Percentiles rank a stretch among this genome's conserved stretches.
phyloP scores from a whole-genome alignment of 2,329 filamentous ascomycete species.

The Teratosphaeria nubilosa region DNA sequence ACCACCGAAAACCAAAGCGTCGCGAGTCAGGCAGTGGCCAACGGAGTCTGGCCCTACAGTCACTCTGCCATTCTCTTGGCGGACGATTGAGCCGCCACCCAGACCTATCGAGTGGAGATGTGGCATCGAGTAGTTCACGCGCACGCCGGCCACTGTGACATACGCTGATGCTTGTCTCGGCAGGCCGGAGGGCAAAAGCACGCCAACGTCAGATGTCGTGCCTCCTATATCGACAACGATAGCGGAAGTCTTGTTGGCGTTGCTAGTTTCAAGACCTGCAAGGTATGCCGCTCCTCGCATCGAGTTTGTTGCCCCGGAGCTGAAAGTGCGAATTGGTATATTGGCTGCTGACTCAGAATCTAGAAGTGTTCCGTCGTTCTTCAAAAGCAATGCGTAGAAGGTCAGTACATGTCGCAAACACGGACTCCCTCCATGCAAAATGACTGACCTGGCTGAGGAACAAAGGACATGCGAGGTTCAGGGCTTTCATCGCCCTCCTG shows the following conservation, averaged over 20 bases:
- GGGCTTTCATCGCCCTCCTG: conserved; percentile 35
- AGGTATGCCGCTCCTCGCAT: conserved; percentile 51
- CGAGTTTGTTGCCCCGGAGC: conserved; percentile 43
- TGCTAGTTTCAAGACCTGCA: conserved; percentile 25
- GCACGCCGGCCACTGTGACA: conserved; percentile 50
- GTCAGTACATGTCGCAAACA: background rate
- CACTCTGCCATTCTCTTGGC: conserved; percentile 23
- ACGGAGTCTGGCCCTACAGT: conserved; percentile 49
- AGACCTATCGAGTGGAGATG: conserved; percentile 45
- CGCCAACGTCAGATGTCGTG: conserved; percentile 54
- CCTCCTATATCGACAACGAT: conserved; percentile 58
- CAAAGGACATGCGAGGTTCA: conserved; percentile 36
- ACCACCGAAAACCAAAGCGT: conserved; percentile 46
- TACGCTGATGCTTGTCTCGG: conserved; percentile 53
- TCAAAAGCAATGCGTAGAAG: background rate
- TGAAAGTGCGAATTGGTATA: conserved; percentile 43
- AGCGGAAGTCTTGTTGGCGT: conserved; percentile 13
- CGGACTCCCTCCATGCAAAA: background rate
- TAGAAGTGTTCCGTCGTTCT: conserved; percentile 42
- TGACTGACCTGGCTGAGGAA: conserved; percentile 36
- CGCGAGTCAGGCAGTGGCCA: conserved; percentile 39
- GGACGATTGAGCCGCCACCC: conserved; percentile 44
- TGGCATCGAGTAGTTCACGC: conserved; percentile 41
- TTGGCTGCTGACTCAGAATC: conserved; percentile 37
- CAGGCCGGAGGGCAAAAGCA: conserved; percentile 50